phyloP scores from a whole-genome alignment of 441 rosid genomes.

The Mallotus repandus region DNA sequence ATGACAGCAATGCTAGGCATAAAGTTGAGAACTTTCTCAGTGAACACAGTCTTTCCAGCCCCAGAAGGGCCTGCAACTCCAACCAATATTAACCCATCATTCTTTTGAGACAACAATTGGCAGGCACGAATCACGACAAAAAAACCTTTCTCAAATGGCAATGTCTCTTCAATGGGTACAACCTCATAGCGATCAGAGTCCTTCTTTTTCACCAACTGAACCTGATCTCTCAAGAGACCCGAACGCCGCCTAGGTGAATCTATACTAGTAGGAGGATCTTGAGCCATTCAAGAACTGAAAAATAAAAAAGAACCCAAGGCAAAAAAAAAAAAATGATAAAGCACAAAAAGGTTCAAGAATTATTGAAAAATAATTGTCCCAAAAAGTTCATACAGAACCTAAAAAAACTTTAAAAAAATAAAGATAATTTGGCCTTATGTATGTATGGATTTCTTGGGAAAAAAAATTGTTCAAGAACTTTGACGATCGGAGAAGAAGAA shows the following conservation, averaged over 20 bases:
- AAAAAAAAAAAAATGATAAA: background rate
- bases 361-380: no score
- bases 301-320: background rate
- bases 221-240: constrained; percentile 88
- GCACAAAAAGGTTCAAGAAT: background rate
- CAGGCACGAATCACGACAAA: constrained; percentile 90
- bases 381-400: no score
- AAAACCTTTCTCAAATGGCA: constrained; percentile 98
- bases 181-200: constrained; percentile 77
- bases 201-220: constrained; percentile 70
- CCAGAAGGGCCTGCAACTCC: constrained; percentile 99
- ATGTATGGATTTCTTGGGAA: no score
- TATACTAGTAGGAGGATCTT: constrained; percentile 44
- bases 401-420: no score
- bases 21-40: constrained; percentile 84
- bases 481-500: no score
- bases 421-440: no score
- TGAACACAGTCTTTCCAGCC: constrained; percentile 93
- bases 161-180: constrained; percentile 62
- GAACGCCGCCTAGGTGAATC: constrained; percentile 65
- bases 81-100: constrained; percentile 78
- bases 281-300: constrained; percentile 42
- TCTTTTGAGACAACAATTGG: constrained; percentile 85
- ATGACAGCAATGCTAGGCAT: constrained; percentile 94
- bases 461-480: no score